phyloP scores from a whole-genome alignment of 169 alveolate genomes.

The Plasmodium fragile region DNA sequence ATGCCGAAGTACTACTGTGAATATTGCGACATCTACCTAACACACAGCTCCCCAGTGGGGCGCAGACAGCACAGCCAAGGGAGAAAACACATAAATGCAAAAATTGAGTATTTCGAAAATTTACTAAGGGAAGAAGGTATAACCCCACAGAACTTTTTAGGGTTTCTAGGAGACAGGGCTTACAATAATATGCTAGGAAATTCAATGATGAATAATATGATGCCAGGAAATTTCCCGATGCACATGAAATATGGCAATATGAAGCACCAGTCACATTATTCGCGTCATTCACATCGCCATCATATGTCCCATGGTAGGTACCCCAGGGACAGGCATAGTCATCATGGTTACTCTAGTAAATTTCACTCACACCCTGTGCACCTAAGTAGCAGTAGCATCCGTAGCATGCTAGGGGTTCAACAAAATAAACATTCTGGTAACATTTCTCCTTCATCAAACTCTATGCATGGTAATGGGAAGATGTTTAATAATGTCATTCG shows the following conservation, averaged over 20 bases:
- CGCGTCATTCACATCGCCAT: slow-evolving; percentile 26
- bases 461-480: slow-evolving; percentile 5
- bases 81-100: slow-evolving; percentile 97
- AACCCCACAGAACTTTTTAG: slow-evolving; percentile 73
- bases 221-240: slow-evolving; percentile 39
- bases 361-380: slow-evolving; percentile 13
- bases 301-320: slow-evolving; percentile 42
- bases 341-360: slow-evolving; percentile 3
- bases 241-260: slow-evolving; percentile 31
- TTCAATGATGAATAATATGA: slow-evolving; percentile 69
- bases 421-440: neutral
- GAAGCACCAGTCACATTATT: slow-evolving; percentile 3
- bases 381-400: neutral
- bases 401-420: neutral
- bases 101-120: slow-evolving; percentile 97
- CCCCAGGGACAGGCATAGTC: slow-evolving; percentile 39
- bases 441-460: neutral
- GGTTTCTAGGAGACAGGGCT: slow-evolving; percentile 25
- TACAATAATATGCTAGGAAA: slow-evolving; percentile 23
- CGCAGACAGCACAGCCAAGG: slow-evolving; percentile 98
- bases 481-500: neutral
- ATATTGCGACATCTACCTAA: slow-evolving; percentile 98
- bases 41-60: slow-evolving; percentile 99
- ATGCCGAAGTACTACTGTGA: slow-evolving; percentile 99
- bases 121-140: slow-evolving; percentile 77